Conservation (phyloP, 148 eudicot genomes). For the Chenopodium album region DNA sequence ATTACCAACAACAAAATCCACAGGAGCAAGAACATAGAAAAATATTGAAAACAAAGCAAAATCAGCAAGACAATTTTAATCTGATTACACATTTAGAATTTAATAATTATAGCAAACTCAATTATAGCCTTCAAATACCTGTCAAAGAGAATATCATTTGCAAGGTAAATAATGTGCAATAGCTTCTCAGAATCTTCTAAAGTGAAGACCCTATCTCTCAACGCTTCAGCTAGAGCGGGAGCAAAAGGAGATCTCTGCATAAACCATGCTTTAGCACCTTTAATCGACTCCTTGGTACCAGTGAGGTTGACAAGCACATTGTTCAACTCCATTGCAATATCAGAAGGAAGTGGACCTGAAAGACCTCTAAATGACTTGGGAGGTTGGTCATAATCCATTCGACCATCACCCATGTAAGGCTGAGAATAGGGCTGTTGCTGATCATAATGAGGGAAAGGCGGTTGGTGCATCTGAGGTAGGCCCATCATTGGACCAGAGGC, state of each 20-base stretch:
- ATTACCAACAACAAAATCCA: neutral
- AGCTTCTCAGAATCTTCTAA: conserved; percentile 89
- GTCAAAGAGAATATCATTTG: conserved; percentile 95
- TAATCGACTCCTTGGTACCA: conserved; percentile 94
- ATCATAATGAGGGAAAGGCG: conserved; percentile 67
- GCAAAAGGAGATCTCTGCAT: conserved; percentile 96
- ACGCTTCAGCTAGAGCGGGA: conserved; percentile 83
- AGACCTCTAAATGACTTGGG: conserved; percentile 68
- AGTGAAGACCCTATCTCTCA: conserved; percentile 68
- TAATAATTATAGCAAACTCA: neutral
- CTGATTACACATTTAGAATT: neutral
- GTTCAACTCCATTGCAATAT: conserved; percentile 87
- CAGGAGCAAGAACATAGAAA: neutral
- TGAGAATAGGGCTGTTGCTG: conserved; percentile 68
- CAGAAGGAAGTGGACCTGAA: conserved; percentile 86
- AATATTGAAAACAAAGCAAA: too few relatives aligned
- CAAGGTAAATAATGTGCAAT: conserved; percentile 86
- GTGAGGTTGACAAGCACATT: conserved; percentile 75
- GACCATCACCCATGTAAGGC: conserved; percentile 62
- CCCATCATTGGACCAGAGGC: conserved; percentile 47
- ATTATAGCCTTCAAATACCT: conserved; percentile 41
- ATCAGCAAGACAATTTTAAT: too few relatives aligned
- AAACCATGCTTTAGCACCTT: conserved; percentile 96
- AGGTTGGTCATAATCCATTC: conserved; percentile 65
- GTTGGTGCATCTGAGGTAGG: conserved; percentile 61